A percentile compares a stretch with the other conserved stretches of the same genome.
Evolutionary conservation across 108 stramenopile species (phyloP).

Genomic region (Schizochytrium sp.): DNA sequence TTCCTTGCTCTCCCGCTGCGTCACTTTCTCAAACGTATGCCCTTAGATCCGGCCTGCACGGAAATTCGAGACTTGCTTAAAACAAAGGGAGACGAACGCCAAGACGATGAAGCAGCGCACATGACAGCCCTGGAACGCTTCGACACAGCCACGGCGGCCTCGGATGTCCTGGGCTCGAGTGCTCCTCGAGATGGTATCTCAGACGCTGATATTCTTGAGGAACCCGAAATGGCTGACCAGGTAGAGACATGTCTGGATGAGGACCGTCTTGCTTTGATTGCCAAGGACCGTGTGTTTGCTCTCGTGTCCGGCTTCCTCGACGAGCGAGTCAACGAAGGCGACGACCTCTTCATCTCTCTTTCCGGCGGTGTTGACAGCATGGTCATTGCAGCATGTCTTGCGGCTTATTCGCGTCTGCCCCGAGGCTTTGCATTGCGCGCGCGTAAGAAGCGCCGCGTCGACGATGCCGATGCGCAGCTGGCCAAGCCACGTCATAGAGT

Average conservation of each 20-base stretch:
- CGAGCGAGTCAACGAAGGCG: neutral
- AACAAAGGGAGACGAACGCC: neutral
- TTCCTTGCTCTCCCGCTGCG: neutral
- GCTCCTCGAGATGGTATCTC: neutral
- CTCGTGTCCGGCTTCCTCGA: neutral
- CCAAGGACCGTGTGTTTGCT: neutral
- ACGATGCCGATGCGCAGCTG: neutral
- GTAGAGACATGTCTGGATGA: neutral
- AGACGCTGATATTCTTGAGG: neutral
- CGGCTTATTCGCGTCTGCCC: neutral
- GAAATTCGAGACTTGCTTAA: neutral
- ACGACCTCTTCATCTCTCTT: slow-evolving; percentile 64
- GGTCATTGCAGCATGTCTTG: slow-evolving; percentile 78
- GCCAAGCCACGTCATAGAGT: neutral
- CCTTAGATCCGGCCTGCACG: neutral
- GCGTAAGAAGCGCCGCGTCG: neutral
- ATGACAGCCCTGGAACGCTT: neutral
- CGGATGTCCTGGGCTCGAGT: neutral
- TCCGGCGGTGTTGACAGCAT: slow-evolving; percentile 97
- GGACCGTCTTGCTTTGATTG: too few relatives aligned
- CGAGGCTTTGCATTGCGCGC: neutral
- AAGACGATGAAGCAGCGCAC: neutral
- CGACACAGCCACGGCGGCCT: neutral
- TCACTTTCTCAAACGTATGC: neutral
- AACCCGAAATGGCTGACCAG: neutral